phyloP scores from a whole-genome alignment of 441 rosid species.

The Erodium moschatum region DNA sequence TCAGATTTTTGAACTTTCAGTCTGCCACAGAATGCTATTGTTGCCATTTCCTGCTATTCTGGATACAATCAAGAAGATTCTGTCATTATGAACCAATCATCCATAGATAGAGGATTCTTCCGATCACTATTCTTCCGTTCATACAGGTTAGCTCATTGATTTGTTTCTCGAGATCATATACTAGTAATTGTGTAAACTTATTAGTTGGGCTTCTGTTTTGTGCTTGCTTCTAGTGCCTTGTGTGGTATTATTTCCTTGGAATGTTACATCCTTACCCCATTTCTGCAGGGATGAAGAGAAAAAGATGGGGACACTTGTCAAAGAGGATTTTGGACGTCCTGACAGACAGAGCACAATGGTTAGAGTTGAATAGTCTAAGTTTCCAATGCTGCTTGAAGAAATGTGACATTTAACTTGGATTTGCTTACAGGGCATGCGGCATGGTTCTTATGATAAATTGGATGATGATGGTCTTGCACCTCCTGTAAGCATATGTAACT shows the following conservation, averaged over 20 bases:
- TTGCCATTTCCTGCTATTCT: constrained; percentile 91
- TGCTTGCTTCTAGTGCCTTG: constrained; percentile 17
- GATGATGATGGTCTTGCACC: constrained; percentile 99
- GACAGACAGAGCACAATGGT: constrained; percentile 91
- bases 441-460: constrained; percentile 94
- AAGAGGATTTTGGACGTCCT: constrained; percentile 96
- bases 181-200: background rate
- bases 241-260: background rate
- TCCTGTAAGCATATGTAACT: constrained; percentile 48
- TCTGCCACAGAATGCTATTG: constrained; percentile 73
- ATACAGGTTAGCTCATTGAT: constrained; percentile 47
- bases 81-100: constrained; percentile 97
- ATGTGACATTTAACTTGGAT: constrained; percentile 20
- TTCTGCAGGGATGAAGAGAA: constrained; percentile 86
- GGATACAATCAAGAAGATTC: constrained; percentile 99
- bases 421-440: constrained; percentile 82
- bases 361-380: constrained; percentile 14
- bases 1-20: constrained; percentile 11
- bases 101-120: constrained; percentile 94
- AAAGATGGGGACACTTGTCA: constrained; percentile 97
- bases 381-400: constrained; percentile 10
- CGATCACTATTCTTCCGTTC: constrained; percentile 93
- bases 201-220: background rate
- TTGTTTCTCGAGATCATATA: background rate
- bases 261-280: constrained; percentile 6